These are phyloP conservation scores for Solanum ahanhuiri DNA, from an alignment of 257 asterid species.

Conservation along the genomic window DNA sequence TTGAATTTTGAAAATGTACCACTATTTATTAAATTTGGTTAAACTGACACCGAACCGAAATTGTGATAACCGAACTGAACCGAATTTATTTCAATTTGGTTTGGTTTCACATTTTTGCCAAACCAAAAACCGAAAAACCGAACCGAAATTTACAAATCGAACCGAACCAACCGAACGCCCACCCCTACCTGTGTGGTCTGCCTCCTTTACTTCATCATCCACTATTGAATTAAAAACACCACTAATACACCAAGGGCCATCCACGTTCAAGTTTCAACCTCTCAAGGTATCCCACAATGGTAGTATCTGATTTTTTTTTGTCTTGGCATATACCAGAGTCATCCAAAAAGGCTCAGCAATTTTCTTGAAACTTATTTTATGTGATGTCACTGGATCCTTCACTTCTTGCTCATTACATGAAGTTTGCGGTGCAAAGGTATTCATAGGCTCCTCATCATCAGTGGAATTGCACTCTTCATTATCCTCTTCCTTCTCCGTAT, in stretches of 20 bases:
- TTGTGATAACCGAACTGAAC: too few species aligned
- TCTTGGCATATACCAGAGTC: neutral
- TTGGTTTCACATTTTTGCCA: too few species aligned
- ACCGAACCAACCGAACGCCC: too few species aligned
- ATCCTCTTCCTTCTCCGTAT: neutral
- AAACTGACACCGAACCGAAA: too few species aligned
- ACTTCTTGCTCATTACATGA: neutral
- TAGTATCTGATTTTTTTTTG: neutral
- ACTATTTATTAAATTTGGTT: too few species aligned
- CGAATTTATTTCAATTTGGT: too few species aligned
- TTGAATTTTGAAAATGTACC: too few species aligned
- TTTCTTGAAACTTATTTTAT: neutral
- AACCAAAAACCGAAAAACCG: too few species aligned
- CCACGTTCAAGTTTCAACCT: neutral
- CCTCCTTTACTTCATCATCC: neutral
- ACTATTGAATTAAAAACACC: neutral
- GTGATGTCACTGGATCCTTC: neutral
- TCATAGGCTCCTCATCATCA: neutral
- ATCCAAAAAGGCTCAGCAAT: neutral
- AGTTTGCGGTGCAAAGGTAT: neutral
- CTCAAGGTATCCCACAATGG: neutral
- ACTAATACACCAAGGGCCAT: neutral
- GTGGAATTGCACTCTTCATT: neutral
- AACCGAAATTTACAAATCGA: too few species aligned
- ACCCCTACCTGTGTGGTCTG: neutral